Conservation (phyloP, 768 basidiomycete species). For the Hygrophorus pudorinus region DNA sequence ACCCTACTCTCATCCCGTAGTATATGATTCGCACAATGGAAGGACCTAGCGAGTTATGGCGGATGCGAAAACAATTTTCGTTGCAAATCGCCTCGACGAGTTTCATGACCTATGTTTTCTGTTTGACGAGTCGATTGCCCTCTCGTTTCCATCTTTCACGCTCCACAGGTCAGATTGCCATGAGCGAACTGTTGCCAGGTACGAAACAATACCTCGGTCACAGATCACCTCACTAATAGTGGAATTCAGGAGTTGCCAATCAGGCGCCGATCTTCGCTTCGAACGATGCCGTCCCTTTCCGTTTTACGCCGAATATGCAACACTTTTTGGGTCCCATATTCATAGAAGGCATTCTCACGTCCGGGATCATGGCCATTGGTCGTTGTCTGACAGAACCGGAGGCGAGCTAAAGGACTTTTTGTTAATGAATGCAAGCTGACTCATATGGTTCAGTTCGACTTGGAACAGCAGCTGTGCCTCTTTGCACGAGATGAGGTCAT, state of each 20-base stretch:
- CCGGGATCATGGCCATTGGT: constrained; percentile 85
- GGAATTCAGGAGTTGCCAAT: constrained; percentile 28
- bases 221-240: neutral
- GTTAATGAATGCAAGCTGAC: neutral
- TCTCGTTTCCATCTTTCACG: constrained; percentile 82
- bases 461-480: constrained; percentile 86
- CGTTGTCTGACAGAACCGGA: constrained; percentile 88
- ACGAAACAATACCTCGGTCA: constrained; percentile 10
- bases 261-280: constrained; percentile 57
- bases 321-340: constrained; percentile 82
- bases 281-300: constrained; percentile 89
- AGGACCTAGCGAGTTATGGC: constrained; percentile 80
- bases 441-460: constrained; percentile 52
- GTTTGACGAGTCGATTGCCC: constrained; percentile 75
- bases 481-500: constrained; percentile 91
- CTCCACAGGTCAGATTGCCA: constrained; percentile 82
- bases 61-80: constrained; percentile 96
- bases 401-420: constrained; percentile 30
- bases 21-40: constrained; percentile 88
- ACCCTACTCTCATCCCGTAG: constrained; percentile 29
- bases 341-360: constrained; percentile 81
- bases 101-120: constrained; percentile 88
- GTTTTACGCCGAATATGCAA: constrained; percentile 95
- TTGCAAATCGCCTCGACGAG: constrained; percentile 78
- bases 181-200: constrained; percentile 90